phyloP scores from a whole-genome alignment of 306 rosid species.

The Comarum palustre region DNA sequence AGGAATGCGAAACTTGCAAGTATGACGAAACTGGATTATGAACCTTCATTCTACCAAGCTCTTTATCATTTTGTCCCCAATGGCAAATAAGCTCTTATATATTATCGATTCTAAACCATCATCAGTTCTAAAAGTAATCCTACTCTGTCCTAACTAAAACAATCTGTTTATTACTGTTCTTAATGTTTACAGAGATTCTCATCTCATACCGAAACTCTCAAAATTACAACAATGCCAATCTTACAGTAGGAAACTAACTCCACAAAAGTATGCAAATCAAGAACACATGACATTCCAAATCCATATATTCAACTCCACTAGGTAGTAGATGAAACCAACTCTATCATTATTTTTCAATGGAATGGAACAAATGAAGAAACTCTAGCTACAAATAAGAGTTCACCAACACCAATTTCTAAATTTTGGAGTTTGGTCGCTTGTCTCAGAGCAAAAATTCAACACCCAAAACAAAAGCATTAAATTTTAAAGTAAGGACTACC shows the following conservation, averaged over 20 bases:
- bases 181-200: neutral
- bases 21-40: neutral
- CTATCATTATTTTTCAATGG: neutral
- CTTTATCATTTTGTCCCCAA: neutral
- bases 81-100: neutral
- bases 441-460: neutral
- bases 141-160: neutral
- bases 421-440: neutral
- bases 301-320: neutral
- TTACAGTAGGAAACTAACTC: neutral
- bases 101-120: neutral
- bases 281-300: neutral
- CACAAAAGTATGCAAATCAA: neutral
- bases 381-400: neutral
- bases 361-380: neutral
- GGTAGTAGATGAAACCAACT: neutral
- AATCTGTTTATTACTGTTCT: neutral
- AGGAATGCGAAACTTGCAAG: neutral
- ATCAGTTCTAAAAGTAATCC: neutral
- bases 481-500: slow-evolving; percentile 25
- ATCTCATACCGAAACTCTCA: neutral
- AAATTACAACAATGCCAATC: neutral
- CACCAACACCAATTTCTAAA: neutral
- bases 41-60: neutral
- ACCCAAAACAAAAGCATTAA: neutral